Evolutionary conservation across 495 filamentous ascomycete genomes (phyloP).

Genomic region (Annulohypoxylon maeteangense): DNA sequence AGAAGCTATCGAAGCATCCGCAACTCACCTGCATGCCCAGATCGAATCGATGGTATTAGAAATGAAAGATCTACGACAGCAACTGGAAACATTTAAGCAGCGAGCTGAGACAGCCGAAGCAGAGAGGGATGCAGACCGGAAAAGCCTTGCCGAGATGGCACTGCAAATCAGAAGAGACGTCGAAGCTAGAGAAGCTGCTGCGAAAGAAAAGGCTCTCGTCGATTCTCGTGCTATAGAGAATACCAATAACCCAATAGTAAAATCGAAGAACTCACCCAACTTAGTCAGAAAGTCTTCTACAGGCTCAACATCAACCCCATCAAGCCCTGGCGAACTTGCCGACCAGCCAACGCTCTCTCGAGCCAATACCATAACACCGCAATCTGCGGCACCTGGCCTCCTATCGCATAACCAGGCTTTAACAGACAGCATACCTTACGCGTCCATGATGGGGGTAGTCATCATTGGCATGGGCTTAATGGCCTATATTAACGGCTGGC

Average conservation of each 20-base stretch:
- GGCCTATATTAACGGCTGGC: constrained; percentile 93
- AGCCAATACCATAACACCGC: constrained; percentile 56
- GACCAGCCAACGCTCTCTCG: constrained; percentile 51
- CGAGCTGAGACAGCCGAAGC: constrained; percentile 83
- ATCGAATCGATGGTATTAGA: constrained; percentile 83
- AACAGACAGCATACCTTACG: constrained; percentile 79
- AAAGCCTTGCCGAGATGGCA: constrained; percentile 88
- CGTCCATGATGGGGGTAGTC: constrained; percentile 89
- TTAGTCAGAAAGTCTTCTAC: constrained; percentile 33
- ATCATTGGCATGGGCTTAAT: constrained; percentile 90
- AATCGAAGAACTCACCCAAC: constrained; percentile 23
- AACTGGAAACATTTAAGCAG: constrained; percentile 79
- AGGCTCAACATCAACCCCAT: constrained; percentile 36
- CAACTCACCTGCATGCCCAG: constrained; percentile 71
- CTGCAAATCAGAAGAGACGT: constrained; percentile 77
- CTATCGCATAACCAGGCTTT: constrained; percentile 54
- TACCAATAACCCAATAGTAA: constrained; percentile 34
- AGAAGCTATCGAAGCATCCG: constrained; percentile 55
- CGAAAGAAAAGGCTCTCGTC: constrained; percentile 34
- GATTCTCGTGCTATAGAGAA: constrained; percentile 41
- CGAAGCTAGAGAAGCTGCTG: constrained; percentile 68
- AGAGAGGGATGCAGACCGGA: constrained; percentile 72
- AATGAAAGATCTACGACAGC: constrained; percentile 82
- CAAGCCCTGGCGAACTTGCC: constrained; percentile 14
- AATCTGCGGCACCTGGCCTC: constrained; percentile 36